Evolutionary conservation across 257 asterid genomes (phyloP), one percentile per base, ranked within the genome.

Genomic region (Asclepias syriaca): DNA sequence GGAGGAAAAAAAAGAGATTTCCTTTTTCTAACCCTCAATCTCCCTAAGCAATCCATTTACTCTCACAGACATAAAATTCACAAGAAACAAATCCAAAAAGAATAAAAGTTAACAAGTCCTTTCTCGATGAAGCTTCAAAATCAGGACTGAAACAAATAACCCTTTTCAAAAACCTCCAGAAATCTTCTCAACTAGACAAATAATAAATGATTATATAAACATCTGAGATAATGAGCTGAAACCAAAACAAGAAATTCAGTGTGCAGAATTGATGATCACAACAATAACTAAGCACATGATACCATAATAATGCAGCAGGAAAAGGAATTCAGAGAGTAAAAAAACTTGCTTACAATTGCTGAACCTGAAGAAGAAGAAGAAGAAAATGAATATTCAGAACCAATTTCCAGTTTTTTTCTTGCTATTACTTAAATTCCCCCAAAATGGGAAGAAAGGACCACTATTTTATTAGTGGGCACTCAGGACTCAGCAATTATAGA

Each of bases 341-440:
- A 43, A 9, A 14, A 74, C 16, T 51, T 51, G 68, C 73, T 67
- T 66, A 66, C 73, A 16, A 49, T 24, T 53, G 12, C 10, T 43
- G 57, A 63, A 60, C 18, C 18, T 53, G 19, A 15, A 24, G 48
- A 63, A 60, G 24, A 58, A 37, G 5, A 51, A 60, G 43, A 53
- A 48, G 2, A 24, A 8, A 9, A 68, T 24, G 29, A 16, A 29
- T 29, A 29, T 37, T 66, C 34, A 15, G 61, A 14, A 68, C 51
- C 60, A 49, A 43, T 53, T 59, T 43, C 34, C 50, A 54, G 24
- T 8, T 48, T 34, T 43, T 43, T 19, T 43, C 45, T 29, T 39
- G 21, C 58, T 39, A 66, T 50, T 27, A 66, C 50, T 27, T 54
- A 66, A 40, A 54, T 2, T n/a, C 49, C 60, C 8, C 3, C 21